Conservation (phyloP, 164 flowering plant genomes). For the Cinnamomum micranthum region DNA sequence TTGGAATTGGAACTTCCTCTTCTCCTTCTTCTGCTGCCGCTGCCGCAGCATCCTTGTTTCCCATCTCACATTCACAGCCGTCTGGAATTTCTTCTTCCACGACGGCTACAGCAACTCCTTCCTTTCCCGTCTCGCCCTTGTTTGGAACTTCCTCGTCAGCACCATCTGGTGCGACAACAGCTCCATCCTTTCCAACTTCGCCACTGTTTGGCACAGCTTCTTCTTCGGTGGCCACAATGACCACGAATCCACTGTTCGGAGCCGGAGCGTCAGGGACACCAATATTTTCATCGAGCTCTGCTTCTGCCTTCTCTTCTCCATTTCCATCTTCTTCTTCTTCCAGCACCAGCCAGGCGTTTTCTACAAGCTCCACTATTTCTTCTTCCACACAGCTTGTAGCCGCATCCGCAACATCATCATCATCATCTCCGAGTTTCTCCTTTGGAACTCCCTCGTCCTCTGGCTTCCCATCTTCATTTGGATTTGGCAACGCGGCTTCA, state of each 20-base stretch:
- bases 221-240: slow-evolving; percentile 10
- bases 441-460: slow-evolving; percentile 36
- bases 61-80: not conserved
- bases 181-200: slow-evolving; percentile 5
- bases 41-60: not conserved
- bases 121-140: not conserved
- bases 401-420: slow-evolving; percentile 19
- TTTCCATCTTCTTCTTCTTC: slow-evolving; percentile 22
- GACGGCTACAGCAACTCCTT: not conserved
- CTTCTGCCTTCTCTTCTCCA: slow-evolving; percentile 11
- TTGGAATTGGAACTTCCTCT: not conserved
- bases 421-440: slow-evolving; percentile 34
- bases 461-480: slow-evolving; percentile 25
- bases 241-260: not conserved
- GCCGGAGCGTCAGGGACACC: not conserved
- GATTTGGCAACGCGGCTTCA: slow-evolving; percentile 20
- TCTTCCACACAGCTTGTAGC: slow-evolving; percentile 18
- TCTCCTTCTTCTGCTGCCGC: not conserved
- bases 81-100: slow-evolving; percentile 13
- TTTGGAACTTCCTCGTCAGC: slow-evolving; percentile 7
- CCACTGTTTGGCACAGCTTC: slow-evolving; percentile 14
- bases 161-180: not conserved
- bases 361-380: slow-evolving; percentile 14
- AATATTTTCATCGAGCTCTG: slow-evolving; percentile 10
- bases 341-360: slow-evolving; percentile 21